phyloP scores from a whole-genome alignment of 768 basidiomycete species.

The Chalciporus piperatus region DNA sequence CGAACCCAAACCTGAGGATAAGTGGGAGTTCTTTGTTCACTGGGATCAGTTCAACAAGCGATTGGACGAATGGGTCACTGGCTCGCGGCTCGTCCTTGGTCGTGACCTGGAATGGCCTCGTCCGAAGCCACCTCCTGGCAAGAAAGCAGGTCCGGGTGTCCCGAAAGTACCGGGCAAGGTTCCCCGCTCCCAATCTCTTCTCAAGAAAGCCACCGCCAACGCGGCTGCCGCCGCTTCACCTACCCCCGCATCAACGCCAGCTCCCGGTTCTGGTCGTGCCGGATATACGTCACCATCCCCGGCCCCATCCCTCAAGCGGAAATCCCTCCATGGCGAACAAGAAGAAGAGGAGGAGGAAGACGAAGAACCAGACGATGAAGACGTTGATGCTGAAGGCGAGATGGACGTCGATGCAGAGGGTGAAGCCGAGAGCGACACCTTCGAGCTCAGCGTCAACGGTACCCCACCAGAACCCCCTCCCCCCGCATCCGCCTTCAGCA shows the following conservation, averaged over 20 bases:
- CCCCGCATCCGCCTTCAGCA: slow-evolving; percentile 73
- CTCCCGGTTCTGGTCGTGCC: slow-evolving; percentile 28
- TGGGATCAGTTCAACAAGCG: slow-evolving; percentile 99
- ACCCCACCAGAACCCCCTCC: slow-evolving; percentile 48
- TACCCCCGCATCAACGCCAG: slow-evolving; percentile 51
- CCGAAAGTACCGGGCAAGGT: slow-evolving; percentile 64
- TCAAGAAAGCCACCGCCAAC: slow-evolving; percentile 70
- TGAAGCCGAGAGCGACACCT: slow-evolving; percentile 59
- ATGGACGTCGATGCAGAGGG: slow-evolving; percentile 48
- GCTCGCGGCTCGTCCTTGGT: slow-evolving; percentile 77
- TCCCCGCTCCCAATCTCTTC: slow-evolving; percentile 53
- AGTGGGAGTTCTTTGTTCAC: slow-evolving; percentile 94
- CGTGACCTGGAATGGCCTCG: slow-evolving; percentile 96
- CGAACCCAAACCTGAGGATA: slow-evolving; percentile 63
- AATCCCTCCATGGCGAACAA: slow-evolving; percentile 57
- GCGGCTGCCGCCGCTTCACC: slow-evolving; percentile 64
- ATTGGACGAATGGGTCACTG: slow-evolving; percentile 94
- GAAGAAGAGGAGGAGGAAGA: slow-evolving; percentile 62
- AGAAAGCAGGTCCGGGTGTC: slow-evolving; percentile 45
- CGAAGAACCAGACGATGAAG: slow-evolving; percentile 48
- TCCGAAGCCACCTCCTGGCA: slow-evolving; percentile 64
- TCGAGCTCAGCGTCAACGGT: slow-evolving; percentile 56
- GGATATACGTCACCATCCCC: slow-evolving; percentile 56
- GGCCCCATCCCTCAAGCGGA: slow-evolving; percentile 64
- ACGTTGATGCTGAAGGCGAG: slow-evolving; percentile 46